Percentiles rank a stretch among this genome's conserved stretches.
phyloP scores from a whole-genome alignment of 73 alveolate genomes.

The Halteria grandinella region DNA sequence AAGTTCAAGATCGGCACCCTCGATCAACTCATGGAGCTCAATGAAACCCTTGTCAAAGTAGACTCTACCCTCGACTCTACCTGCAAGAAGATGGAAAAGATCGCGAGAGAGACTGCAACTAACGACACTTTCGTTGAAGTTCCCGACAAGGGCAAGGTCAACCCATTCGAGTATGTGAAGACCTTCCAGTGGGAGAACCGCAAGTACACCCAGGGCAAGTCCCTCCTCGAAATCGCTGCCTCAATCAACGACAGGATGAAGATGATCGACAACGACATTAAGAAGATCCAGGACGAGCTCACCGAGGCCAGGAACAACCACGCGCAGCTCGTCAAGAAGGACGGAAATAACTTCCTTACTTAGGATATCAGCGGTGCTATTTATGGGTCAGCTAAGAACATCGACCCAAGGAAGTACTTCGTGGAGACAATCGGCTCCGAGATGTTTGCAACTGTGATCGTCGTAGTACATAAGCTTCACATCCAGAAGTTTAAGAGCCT shows the following conservation, averaged over 20 bases:
- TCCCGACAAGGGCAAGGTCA: not conserved
- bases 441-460: conserved; percentile 44
- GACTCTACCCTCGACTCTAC: conserved; percentile 68
- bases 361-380: conserved; percentile 78
- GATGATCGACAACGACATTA: conserved; percentile 64
- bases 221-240: conserved; percentile 67
- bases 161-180: conserved; percentile 51
- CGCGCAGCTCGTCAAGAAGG: conserved; percentile 51
- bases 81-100: conserved; percentile 68
- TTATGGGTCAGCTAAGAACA: conserved; percentile 35
- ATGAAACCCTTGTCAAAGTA: conserved; percentile 65
- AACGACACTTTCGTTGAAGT: conserved; percentile 19
- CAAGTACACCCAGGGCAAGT: conserved; percentile 68
- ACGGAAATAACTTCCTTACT: conserved; percentile 69
- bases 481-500: too few species aligned
- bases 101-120: conserved; percentile 53
- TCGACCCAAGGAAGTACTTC: conserved; percentile 28
- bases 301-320: conserved; percentile 55
- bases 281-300: conserved; percentile 54
- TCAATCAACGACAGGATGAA: conserved; percentile 56
- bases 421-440: conserved; percentile 31
- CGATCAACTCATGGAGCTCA: conserved; percentile 68
- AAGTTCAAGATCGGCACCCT: conserved; percentile 71
- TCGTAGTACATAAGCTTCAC: conserved; percentile 45
- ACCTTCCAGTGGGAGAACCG: conserved; percentile 70